Evolutionary conservation across 2,329 filamentous ascomycete species (phyloP).

Genomic region (Elsinoe necatrix): DNA sequence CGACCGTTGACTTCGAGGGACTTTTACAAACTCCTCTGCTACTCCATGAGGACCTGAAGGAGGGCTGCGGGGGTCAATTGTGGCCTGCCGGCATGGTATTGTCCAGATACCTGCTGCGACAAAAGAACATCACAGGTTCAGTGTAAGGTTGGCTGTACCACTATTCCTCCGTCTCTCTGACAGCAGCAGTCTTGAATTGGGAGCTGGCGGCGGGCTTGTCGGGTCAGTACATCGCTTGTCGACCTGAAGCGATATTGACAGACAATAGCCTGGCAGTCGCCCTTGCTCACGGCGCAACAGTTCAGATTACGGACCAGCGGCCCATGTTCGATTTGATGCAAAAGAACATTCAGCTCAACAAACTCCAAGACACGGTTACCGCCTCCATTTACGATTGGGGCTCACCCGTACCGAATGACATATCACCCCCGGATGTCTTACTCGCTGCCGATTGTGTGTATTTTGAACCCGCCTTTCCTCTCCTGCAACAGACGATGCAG

Average conservation of each 20-base stretch:
- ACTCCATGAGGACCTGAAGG: constrained; percentile 75
- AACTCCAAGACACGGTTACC: constrained; percentile 53
- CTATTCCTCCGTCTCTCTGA: constrained; percentile 12
- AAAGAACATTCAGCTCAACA: constrained; percentile 77
- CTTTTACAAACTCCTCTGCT: constrained; percentile 59
- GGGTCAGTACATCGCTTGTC: constrained; percentile 36
- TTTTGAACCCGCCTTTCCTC: constrained; percentile 88
- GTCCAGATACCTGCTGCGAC: constrained; percentile 73
- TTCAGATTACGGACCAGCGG: constrained; percentile 79
- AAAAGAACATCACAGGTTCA: constrained; percentile 25
- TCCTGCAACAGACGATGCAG: constrained; percentile 69
- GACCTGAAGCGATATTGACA: constrained; percentile 2
- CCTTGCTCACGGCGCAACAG: constrained; percentile 45
- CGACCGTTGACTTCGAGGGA: constrained; percentile 58
- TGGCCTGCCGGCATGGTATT: constrained; percentile 93
- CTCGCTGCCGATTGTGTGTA: constrained; percentile 97
- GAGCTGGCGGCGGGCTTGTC: constrained; percentile 83
- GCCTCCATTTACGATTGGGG: constrained; percentile 75
- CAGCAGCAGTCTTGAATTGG: constrained; percentile 67
- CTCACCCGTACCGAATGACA: constrained; percentile 30
- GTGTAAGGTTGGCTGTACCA: neutral
- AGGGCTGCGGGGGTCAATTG: constrained; percentile 85
- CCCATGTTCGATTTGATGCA: constrained; percentile 81
- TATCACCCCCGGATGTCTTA: constrained; percentile 62
- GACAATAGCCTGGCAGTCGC: constrained; percentile 47